These are phyloP conservation scores for Tetrapisispora pingtungensis DNA, from an alignment of 805 yeast genomes.

Conservation along the genomic window DNA sequence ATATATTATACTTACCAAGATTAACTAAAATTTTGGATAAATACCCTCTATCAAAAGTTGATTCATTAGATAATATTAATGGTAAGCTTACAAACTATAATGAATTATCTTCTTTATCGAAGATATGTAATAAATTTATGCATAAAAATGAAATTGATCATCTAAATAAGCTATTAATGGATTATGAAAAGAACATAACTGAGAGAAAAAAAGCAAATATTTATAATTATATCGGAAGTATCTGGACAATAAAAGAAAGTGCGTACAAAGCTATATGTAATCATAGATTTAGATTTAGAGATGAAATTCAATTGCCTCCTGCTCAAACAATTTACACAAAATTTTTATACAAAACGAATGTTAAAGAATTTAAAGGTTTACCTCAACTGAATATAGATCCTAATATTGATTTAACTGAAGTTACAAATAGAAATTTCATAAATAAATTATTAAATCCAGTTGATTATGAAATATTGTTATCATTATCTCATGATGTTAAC, in stretches of 20 bases:
- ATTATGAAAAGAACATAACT: not conserved
- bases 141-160: slow-evolving; percentile 12
- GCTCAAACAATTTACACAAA: slow-evolving; percentile 23
- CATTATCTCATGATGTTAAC: slow-evolving; percentile 26
- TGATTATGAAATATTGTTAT: slow-evolving; percentile 9
- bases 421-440: slow-evolving; percentile 9
- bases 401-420: not conserved
- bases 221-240: slow-evolving; percentile 18
- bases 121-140: slow-evolving; percentile 22
- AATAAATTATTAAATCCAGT: slow-evolving; percentile 7
- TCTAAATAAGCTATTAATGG: slow-evolving; percentile 4
- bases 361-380: slow-evolving; percentile 4
- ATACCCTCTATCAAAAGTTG: slow-evolving; percentile 4
- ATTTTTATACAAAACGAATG: slow-evolving; percentile 16
- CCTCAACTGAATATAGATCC: slow-evolving; percentile 15
- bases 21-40: slow-evolving; percentile 12
- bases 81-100: not conserved
- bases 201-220: not conserved
- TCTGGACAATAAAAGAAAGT: slow-evolving; percentile 28
- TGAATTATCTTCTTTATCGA: slow-evolving; percentile 4
- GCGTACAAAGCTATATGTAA: slow-evolving; percentile 15
- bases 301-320: slow-evolving; percentile 15
- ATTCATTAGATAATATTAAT: no score
- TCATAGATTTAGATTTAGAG: slow-evolving; percentile 5
- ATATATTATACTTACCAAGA: slow-evolving; percentile 24